These are phyloP conservation scores for Litchi chinensis DNA, from an alignment of 345 rosid genomes.

Conservation along the genomic window DNA sequence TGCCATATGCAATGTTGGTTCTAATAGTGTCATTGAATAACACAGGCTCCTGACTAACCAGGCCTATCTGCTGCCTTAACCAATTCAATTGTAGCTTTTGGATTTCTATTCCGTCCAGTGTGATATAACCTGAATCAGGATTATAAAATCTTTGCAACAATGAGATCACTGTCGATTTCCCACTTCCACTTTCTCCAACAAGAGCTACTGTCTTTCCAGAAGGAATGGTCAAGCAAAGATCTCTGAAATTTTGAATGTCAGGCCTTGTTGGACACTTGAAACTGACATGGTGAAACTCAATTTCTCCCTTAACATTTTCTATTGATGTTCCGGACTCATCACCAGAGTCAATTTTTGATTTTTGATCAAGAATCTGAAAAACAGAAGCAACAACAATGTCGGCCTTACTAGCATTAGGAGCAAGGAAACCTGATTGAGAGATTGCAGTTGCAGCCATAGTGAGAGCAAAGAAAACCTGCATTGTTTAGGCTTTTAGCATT, in stretches of 20 bases:
- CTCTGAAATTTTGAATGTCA: slow-evolving; percentile 58
- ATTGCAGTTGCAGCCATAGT: slow-evolving; percentile 55
- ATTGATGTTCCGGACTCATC: slow-evolving; percentile 54
- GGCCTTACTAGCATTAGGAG: slow-evolving; percentile 57
- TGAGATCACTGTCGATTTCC: slow-evolving; percentile 69
- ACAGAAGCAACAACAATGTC: slow-evolving; percentile 65
- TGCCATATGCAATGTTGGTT: slow-evolving; percentile 77
- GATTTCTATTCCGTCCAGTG: slow-evolving; percentile 65
- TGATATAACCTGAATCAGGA: slow-evolving; percentile 59
- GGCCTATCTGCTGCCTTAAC: slow-evolving; percentile 78
- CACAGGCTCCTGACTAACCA: slow-evolving; percentile 72
- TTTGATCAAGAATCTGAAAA: slow-evolving; percentile 59
- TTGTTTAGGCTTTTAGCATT: not conserved
- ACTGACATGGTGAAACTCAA: slow-evolving; percentile 55
- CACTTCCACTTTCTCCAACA: slow-evolving; percentile 84
- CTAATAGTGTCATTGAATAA: slow-evolving; percentile 63
- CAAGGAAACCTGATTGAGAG: slow-evolving; percentile 61
- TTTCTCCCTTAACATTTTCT: slow-evolving; percentile 57
- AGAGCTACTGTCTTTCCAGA: slow-evolving; percentile 76
- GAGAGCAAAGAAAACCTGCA: slow-evolving; percentile 73
- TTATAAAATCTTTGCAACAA: slow-evolving; percentile 72
- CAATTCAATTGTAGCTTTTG: slow-evolving; percentile 58
- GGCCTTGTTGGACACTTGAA: slow-evolving; percentile 78
- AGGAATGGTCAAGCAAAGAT: slow-evolving; percentile 56
- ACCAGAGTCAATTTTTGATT: slow-evolving; percentile 61